Evolutionary conservation across 371 early-diverging fungal genomes (phyloP), one percentile per base, ranked within the genome.

Genomic region (Mucor velutinosus): DNA sequence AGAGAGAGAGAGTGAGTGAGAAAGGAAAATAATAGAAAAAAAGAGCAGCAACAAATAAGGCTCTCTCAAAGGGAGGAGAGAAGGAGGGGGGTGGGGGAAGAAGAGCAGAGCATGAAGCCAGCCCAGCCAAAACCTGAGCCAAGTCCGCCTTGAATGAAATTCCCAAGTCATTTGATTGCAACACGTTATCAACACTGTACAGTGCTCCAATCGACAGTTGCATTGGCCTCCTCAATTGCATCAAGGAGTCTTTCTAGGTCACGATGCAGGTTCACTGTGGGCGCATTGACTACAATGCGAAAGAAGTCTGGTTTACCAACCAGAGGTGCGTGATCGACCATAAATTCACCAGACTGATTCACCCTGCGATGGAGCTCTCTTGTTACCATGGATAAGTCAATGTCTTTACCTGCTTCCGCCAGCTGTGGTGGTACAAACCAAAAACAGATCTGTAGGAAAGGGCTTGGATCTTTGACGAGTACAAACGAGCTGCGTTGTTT

Each of bases 251-350:
- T 70, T 15, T 69, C 73, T 49, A 93, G 70, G 30, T 92, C 87
- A 32, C 78, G 69, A 63, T 78, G 72, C 23, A 78, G 69, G 23
- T 79, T 73, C 29, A 92, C 86, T 30, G 79, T 79, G 7, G 93
- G 92, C 15, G 86, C 86, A 75, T 93, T 92, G 62, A 92, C 75
- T 7, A 91, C 90, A 14, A 93, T 79, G 23, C 94, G 81, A 75
- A 92, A 90, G 69, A 94, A 94, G 23, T 80, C 69, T 0, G 93
- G 91, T 32, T 86, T 37, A 8, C 70, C 65, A 0, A 7, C 25
- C 25, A 63, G 37, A 3, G 56, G 85, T 0, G 93, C 83, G 71
- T 88, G 92, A 69, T 93, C 88, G 15, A 88, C 79, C 80, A 91
- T 77, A 65, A 89, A 85, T 37, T 75, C 74, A 0, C 93, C 92